Conservation (phyloP, 2,329 filamentous ascomycete species). For the Cryphonectria japonica region DNA sequence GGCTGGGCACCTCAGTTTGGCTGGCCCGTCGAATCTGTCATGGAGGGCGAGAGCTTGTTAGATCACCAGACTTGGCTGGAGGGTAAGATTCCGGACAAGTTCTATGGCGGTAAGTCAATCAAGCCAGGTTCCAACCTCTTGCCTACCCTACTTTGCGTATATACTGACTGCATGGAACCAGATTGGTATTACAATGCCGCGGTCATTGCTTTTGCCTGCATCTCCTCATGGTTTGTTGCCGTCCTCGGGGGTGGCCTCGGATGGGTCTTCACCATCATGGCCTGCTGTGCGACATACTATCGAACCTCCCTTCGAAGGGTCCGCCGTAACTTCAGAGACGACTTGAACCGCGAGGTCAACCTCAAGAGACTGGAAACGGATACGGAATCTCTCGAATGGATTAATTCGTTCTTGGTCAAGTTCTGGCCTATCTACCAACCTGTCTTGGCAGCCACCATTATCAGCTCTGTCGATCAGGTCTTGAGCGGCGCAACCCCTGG, state of each 20-base stretch:
- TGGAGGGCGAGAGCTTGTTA: conserved; percentile 69
- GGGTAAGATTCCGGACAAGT: conserved; percentile 80
- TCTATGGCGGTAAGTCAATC: conserved; percentile 75
- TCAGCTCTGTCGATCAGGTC: conserved; percentile 94
- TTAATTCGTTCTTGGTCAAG: conserved; percentile 97
- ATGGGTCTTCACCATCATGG: conserved; percentile 95
- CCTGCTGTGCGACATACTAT: conserved; percentile 91
- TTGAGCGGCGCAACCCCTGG: conserved; percentile 88
- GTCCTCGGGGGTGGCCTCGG: conserved; percentile 87
- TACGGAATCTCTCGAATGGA: conserved; percentile 94
- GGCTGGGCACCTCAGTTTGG: conserved; percentile 92
- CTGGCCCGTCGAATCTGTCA: conserved; percentile 60
- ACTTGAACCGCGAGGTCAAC: conserved; percentile 81
- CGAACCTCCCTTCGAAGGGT: conserved; percentile 92
- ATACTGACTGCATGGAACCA: conserved; percentile 38
- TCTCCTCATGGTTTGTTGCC: conserved; percentile 88
- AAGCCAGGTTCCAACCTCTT: background rate
- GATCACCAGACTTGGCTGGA: conserved; percentile 92
- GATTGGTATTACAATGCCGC: conserved; percentile 98
- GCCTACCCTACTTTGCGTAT: background rate
- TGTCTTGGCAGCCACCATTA: conserved; percentile 87
- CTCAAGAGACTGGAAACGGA: conserved; percentile 89
- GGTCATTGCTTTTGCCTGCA: conserved; percentile 91
- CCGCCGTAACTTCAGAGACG: conserved; percentile 93
- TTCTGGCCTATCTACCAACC: conserved; percentile 99